Percentiles rank a stretch among this genome's conserved stretches.
Evolutionary conservation across 208 protist genomes (phyloP).

Genomic region (Leptomonas pyrrhocoris): DNA sequence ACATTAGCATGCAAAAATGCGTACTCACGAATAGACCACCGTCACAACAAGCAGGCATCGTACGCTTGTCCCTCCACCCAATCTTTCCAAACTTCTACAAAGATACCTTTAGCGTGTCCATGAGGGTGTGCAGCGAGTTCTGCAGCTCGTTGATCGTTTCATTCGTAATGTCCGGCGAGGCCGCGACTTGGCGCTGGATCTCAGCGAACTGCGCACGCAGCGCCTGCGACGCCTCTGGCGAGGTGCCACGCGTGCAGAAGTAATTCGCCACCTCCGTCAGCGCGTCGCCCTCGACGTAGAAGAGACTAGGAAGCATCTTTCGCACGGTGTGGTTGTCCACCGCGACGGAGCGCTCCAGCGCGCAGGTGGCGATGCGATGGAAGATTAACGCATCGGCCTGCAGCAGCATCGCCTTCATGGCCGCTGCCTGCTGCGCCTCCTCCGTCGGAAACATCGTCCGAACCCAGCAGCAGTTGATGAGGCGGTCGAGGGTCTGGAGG

Average conservation of each 20-base stretch:
- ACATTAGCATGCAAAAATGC: neutral
- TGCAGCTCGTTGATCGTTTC: constrained; percentile 26
- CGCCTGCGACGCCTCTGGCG: constrained; percentile 18
- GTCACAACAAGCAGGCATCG: neutral
- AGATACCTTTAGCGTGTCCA: constrained; percentile 26
- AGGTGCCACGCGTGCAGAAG: constrained; percentile 32
- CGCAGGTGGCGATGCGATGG: constrained; percentile 43
- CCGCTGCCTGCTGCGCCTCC: constrained; percentile 25
- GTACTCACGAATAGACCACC: neutral
- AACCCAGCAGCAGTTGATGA: constrained; percentile 38
- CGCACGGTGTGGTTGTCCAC: constrained; percentile 27
- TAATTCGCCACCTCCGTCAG: constrained; percentile 36
- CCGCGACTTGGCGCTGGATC: constrained; percentile 27
- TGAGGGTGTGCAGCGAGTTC: constrained; percentile 30
- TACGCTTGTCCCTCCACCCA: neutral
- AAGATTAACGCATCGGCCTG: constrained; percentile 33
- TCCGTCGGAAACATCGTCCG: constrained; percentile 17
- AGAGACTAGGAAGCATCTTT: constrained; percentile 33
- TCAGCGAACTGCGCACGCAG: constrained; percentile 31
- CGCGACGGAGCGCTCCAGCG: constrained; percentile 39
- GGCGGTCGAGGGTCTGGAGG: constrained; percentile 33
- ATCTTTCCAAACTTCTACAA: neutral
- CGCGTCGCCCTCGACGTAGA: constrained; percentile 36
- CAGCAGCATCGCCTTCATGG: constrained; percentile 27
- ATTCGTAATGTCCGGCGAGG: constrained; percentile 25